phyloP scores from a whole-genome alignment of 2,329 filamentous ascomycete genomes.

The Venturia effusa region DNA sequence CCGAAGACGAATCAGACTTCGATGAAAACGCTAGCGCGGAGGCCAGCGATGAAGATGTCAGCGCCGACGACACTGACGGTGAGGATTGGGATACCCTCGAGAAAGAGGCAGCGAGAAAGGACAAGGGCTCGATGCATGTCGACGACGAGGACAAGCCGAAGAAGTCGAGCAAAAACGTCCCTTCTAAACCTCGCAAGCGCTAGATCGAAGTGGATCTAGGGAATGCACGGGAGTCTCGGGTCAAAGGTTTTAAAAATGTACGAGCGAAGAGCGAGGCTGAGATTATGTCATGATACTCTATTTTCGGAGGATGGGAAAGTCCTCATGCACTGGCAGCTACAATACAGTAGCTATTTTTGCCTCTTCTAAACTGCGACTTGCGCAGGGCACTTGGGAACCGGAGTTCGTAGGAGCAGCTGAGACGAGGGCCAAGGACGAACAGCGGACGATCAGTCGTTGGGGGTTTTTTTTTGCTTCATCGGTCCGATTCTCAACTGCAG shows the following conservation, averaged over 20 bases:
- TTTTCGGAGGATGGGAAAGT: not conserved
- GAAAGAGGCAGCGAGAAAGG: constrained; percentile 60
- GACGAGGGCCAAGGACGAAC: not conserved
- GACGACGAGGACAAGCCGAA: constrained; percentile 9
- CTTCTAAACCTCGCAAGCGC: constrained; percentile 2
- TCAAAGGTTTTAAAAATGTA: not conserved
- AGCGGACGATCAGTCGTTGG: not conserved
- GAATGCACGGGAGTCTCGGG: not conserved
- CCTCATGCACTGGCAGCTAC: not conserved
- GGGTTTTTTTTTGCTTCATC: too few relatives aligned
- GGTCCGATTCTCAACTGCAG: not conserved
- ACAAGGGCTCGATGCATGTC: constrained; percentile 22
- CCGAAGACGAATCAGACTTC: constrained; percentile 85
- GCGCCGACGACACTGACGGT: constrained; percentile 51
- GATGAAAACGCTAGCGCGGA: constrained; percentile 80
- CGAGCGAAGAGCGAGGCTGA: not conserved
- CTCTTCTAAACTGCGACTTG: not conserved
- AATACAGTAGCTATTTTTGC: not conserved
- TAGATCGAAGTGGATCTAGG: not conserved
- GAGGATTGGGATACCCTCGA: constrained; percentile 95
- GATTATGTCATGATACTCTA: not conserved
- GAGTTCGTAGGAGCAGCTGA: not conserved
- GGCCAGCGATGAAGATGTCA: constrained; percentile 59
- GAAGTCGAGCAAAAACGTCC: not conserved
- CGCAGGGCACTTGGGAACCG: not conserved